Conservation (phyloP, 2,329 filamentous ascomycete genomes). For the Penicillium glabrum region DNA sequence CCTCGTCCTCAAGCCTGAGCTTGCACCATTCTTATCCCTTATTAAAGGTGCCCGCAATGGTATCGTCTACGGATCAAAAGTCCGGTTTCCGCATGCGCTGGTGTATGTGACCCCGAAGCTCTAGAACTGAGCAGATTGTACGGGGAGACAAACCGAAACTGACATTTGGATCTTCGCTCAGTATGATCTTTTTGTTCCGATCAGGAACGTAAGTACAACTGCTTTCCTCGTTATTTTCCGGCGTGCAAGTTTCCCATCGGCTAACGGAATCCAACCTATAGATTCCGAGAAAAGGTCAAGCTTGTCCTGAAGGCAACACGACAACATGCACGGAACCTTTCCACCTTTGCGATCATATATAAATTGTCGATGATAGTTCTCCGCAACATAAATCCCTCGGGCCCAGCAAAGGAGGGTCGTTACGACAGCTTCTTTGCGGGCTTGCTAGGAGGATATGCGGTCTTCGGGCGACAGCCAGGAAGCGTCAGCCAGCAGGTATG, state of each 20-base stretch:
- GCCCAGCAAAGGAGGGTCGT: slow-evolving; percentile 60
- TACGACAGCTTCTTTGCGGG: slow-evolving; percentile 87
- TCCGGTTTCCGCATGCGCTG: slow-evolving; percentile 95
- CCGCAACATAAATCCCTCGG: slow-evolving; percentile 53
- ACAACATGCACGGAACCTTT: slow-evolving; percentile 88
- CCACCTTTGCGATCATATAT: slow-evolving; percentile 87
- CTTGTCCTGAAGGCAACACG: slow-evolving; percentile 83
- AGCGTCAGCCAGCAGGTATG: slow-evolving; percentile 74
- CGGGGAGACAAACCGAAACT: slow-evolving; percentile 14
- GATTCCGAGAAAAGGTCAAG: slow-evolving; percentile 70
- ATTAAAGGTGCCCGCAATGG: slow-evolving; percentile 96
- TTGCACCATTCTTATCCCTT: slow-evolving; percentile 81
- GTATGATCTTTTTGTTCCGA: slow-evolving; percentile 96
- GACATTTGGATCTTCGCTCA: slow-evolving; percentile 33
- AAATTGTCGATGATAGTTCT: slow-evolving; percentile 78
- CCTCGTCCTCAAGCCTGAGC: slow-evolving; percentile 76
- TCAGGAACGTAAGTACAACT: slow-evolving; percentile 68
- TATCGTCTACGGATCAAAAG: slow-evolving; percentile 93
- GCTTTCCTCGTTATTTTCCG: slow-evolving; percentile 20
- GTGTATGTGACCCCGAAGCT: slow-evolving; percentile 56
- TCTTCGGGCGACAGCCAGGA: slow-evolving; percentile 80
- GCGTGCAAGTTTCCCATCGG: background rate
- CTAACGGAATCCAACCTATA: slow-evolving; percentile 26
- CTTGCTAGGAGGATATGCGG: slow-evolving; percentile 83
- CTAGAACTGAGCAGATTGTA: background rate